Base-by-base conservation (phyloP, 2,329 filamentous ascomycete species). In the Raffaelea albimanens region DNA sequence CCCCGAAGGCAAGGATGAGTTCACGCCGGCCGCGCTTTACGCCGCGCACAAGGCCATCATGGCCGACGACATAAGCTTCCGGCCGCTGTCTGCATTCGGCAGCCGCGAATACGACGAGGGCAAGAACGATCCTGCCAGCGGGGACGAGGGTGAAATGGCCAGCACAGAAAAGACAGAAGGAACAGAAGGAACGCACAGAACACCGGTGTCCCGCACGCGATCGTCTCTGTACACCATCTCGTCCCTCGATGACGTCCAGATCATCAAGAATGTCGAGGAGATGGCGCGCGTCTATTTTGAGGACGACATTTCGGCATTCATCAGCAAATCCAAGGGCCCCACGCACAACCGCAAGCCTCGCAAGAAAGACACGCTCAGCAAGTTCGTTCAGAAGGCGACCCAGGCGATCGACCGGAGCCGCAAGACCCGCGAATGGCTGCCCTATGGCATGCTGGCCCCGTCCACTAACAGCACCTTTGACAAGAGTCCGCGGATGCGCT, bases 31-130 rank as follows among this genome's bases (percentile, higher is more conserved):
- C 23, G 71, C 74, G 9, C 63, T 88, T 5, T 85, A 87, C 56
- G 85, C 86, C 4, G 78, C 89, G 7, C 82, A 88, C 54, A 76
- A 76, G 48, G 75, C 82, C 9, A 60, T 91, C 8, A 61, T 72
- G 21, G 68, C 72, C 38, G 73, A 81, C 50, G 78, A 82, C 9
- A 69, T 80, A 46, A 76, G 71, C 23, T 86, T 89, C 58, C 70
- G 71, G 2, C 67, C 72, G 2, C 52, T 55, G 43, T 76, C 59
- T 14, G 44, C 49, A 23, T 40, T 47, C 18, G 61, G 71, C 63
- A 56, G 73, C 52, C 60, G 72, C 41, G 33, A 31, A 25, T 43
- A 46, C 43, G 44, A 48, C 10, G 42, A 40, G 31, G 29, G 22
- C 5, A 20, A 11, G 7, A 10, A 19, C 63, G 59, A 60, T 18